phyloP scores from a whole-genome alignment of 345 rosid genomes.

The Citrus sp. region DNA sequence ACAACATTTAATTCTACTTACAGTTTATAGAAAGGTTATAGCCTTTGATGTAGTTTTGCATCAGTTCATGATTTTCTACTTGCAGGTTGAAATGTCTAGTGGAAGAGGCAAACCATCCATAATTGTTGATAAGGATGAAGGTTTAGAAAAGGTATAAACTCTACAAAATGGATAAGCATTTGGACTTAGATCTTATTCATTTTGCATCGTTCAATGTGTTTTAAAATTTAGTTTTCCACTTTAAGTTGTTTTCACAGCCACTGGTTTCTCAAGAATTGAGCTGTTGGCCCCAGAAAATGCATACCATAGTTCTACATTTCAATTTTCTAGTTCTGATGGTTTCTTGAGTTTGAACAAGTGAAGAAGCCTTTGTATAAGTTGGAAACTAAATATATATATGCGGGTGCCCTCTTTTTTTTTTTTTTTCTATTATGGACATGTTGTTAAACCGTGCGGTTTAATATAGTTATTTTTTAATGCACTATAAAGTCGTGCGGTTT shows the following conservation, averaged over 20 bases:
- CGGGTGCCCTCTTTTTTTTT: too few species aligned
- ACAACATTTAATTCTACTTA: conserved; percentile 15
- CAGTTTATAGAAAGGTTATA: background rate
- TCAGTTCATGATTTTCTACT: conserved; percentile 14
- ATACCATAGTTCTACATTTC: background rate
- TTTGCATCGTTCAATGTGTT: background rate
- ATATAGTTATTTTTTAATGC: too few species aligned
- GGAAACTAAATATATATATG: background rate
- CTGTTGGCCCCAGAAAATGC: background rate
- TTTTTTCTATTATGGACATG: too few species aligned
- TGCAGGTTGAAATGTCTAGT: conserved; percentile 78
- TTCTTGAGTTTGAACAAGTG: background rate
- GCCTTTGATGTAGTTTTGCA: background rate
- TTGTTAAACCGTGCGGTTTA: too few species aligned
- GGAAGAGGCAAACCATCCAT: conserved; percentile 73
- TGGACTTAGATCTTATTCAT: background rate
- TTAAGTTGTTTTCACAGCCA: background rate
- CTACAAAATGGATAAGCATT: background rate
- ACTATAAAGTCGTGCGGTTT: too few species aligned
- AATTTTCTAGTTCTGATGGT: background rate
- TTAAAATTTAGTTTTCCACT: background rate
- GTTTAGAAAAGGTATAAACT: conserved; percentile 64
- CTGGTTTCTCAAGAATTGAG: background rate
- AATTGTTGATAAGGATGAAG: conserved; percentile 76
- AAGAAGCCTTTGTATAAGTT: background rate